Evolutionary conservation across 2,329 filamentous ascomycete genomes (phyloP), one percentile per base, ranked within the genome.

Genomic region (Hymenoscyphus linearis): DNA sequence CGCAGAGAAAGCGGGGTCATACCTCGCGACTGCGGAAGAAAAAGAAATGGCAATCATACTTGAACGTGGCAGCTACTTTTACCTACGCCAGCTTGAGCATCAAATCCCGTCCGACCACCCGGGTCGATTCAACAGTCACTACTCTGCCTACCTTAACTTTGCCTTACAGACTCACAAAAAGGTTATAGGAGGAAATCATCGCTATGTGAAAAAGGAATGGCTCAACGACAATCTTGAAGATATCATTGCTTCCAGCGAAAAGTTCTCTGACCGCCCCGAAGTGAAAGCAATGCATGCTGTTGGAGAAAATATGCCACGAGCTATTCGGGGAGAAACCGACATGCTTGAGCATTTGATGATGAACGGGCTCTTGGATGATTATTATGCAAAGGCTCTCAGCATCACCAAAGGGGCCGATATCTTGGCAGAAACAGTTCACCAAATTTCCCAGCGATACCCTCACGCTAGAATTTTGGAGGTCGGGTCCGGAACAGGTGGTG

Each of bases 401-500:
- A 34, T 40, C 5, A 16, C 7, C 16, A 6, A 27, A 27, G 7
- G 13, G 10, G 47, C 4, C 16, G 14, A 18, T 5, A 26, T 36
- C 35, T 16, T 63, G 18, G 59, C 27, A 53, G 18, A 37, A n/a
- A 27, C 37, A 10, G 62, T 59, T 7, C 16, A 52, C n/a, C 62
- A 64, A 34, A 47, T 70, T 16, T 50, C 54, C 27, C 73, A 77
- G 60, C 71, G 76, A 57, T 72, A 72, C 18, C 73, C 76, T 0
- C 64, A 62, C 1, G 66, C 75, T 7, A 68, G 70, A 2, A 70
- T 78, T 31, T 68, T 78, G 12, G 35, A 37, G 16, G 16, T 37
- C 35, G 35, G 35, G n/a, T n/a, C n/a, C n/a, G n/a, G n/a, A n/a
- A n/a, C n/a, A n/a, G n/a, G n/a, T n/a, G n/a, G n/a, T n/a, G n/a